phyloP scores from a whole-genome alignment of 164 flowering plant genomes.

The Liquidambar formosana region DNA sequence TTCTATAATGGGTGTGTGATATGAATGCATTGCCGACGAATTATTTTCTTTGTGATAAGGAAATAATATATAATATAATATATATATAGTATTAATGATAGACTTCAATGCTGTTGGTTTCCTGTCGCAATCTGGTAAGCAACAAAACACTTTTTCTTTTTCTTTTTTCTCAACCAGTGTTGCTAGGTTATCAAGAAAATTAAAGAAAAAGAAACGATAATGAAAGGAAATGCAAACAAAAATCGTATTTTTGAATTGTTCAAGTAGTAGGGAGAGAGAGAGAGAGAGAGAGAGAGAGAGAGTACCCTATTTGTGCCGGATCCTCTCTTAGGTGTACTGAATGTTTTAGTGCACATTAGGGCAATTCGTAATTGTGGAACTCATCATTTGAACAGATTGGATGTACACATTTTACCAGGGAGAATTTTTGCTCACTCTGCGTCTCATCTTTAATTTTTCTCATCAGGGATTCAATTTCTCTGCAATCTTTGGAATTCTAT shows the following conservation, averaged over 20 bases:
- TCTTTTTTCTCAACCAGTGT: no score
- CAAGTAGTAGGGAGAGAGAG: not conserved
- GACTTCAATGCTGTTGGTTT: constrained; percentile 39
- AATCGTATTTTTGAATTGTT: not conserved
- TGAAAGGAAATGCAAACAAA: not conserved
- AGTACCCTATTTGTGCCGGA: no score
- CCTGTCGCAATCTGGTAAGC: constrained; percentile 32
- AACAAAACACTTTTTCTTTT: not conserved
- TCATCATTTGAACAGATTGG: no score
- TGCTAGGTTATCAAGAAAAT: not conserved
- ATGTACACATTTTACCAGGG: no score
- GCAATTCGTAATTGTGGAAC: no score
- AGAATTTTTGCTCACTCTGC: no score
- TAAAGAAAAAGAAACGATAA: not conserved
- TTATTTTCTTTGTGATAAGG: not conserved
- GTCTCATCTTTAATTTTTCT: no score
- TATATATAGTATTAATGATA: constrained; percentile 17
- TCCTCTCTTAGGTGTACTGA: no score
- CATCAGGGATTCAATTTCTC: no score
- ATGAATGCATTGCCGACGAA: not conserved
- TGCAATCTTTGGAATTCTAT: no score
- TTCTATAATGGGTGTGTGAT: not conserved
- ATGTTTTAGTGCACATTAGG: no score
- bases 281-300: not conserved
- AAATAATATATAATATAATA: not conserved